Evolutionary conservation across 192 early-diverging fungal genomes (phyloP).

Genomic region (Coemansia furcata): DNA sequence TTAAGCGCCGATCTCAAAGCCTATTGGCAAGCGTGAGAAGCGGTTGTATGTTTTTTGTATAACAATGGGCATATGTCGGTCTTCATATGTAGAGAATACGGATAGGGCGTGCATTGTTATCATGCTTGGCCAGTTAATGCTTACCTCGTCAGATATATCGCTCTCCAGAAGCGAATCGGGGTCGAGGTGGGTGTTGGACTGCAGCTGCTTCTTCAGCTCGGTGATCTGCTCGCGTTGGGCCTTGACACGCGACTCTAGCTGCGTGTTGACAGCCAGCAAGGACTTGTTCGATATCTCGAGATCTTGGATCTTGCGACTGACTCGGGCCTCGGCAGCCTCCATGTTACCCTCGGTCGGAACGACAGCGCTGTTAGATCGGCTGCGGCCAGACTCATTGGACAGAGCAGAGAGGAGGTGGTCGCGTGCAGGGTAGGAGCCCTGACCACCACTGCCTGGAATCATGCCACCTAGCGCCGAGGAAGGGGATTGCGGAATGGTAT

Average conservation of each 20-base stretch:
- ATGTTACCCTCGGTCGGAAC: slow-evolving; percentile 41
- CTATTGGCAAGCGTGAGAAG: slow-evolving; percentile 53
- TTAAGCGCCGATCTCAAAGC: slow-evolving; percentile 53
- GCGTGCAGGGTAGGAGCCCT: slow-evolving; percentile 1
- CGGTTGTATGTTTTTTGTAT: slow-evolving; percentile 22
- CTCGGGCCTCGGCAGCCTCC: slow-evolving; percentile 52
- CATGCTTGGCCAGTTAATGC: slow-evolving; percentile 1
- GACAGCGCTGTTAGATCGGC: slow-evolving; percentile 41
- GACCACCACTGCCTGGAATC: slow-evolving; percentile 4
- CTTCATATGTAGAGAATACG: neutral
- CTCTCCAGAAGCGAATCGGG: slow-evolving; percentile 25
- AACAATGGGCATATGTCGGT: slow-evolving; percentile 5
- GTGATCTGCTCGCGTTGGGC: slow-evolving; percentile 43
- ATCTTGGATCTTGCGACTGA: slow-evolving; percentile 54
- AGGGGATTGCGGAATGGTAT: slow-evolving; percentile 52
- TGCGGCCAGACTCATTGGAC: slow-evolving; percentile 38
- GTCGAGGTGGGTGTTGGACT: slow-evolving; percentile 21
- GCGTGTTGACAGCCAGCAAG: slow-evolving; percentile 47
- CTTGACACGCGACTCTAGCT: slow-evolving; percentile 48
- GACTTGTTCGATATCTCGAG: slow-evolving; percentile 54
- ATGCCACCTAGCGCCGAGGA: slow-evolving; percentile 35
- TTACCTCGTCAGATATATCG: slow-evolving; percentile 51
- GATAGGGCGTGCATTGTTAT: neutral
- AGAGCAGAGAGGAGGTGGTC: slow-evolving; percentile 39
- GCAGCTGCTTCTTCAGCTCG: slow-evolving; percentile 48